A percentile compares a stretch with the other conserved stretches of the same genome.
Conservation (phyloP, 306 rosid genomes). For the Medicago arabica region DNA sequence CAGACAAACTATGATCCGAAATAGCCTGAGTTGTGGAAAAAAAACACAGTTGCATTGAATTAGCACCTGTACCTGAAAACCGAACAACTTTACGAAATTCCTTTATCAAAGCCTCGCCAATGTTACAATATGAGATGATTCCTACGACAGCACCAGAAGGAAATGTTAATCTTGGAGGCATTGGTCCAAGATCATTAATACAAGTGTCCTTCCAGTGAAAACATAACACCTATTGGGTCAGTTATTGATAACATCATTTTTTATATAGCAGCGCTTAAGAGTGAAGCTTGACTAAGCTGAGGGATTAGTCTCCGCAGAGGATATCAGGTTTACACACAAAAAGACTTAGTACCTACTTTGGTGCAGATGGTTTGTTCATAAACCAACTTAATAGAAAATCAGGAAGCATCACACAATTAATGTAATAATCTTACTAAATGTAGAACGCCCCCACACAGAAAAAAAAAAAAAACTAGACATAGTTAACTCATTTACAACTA, state of each 20-base stretch:
- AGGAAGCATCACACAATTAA: conserved; percentile 16
- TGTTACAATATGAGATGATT: background rate
- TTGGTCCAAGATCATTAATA: background rate
- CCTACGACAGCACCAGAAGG: background rate
- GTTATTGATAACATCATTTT: too few relatives aligned
- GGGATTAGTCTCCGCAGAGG: too few relatives aligned
- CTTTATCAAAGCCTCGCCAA: background rate
- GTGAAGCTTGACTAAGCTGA: background rate
- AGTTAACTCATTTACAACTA: conserved; percentile 34
- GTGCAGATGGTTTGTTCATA: conserved; percentile 21
- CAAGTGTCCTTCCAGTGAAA: background rate
- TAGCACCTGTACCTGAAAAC: background rate
- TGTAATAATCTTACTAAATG: conserved; percentile 17
- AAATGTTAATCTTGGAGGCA: background rate
- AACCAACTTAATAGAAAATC: conserved; percentile 25
- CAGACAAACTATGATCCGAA: background rate
- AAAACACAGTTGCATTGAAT: background rate
- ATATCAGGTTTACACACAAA: too few relatives aligned
- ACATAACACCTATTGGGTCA: background rate
- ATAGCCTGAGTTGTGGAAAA: background rate
- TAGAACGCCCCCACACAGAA: background rate
- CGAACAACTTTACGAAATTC: background rate
- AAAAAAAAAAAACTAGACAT: conserved; percentile 10
- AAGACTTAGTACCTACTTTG: background rate
- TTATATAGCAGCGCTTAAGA: conserved; percentile 2